Conservation (phyloP, 2,329 filamentous ascomycete species). For the Fusarium pseudoanthophilum region DNA sequence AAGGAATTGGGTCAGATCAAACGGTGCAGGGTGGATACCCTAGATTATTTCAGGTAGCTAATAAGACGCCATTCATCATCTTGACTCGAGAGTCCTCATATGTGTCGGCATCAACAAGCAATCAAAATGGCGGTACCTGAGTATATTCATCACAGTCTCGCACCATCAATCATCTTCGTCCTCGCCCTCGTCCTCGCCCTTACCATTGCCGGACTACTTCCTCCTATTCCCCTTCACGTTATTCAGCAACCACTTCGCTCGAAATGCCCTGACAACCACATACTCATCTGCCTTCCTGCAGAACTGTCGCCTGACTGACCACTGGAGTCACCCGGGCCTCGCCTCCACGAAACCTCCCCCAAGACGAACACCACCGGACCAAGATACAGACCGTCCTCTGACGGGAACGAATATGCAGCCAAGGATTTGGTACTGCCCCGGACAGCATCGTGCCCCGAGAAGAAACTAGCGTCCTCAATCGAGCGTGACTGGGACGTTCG, state of each 20-base stretch:
- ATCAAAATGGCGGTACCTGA: no score
- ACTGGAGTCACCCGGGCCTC: no score
- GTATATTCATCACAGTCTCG: neutral
- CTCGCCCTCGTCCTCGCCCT: rapidly evolving
- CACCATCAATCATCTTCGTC: neutral
- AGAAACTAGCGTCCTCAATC: rapidly evolving
- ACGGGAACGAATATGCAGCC: neutral
- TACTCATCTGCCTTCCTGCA: neutral
- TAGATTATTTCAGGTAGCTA: no score
- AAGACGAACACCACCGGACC: neutral
- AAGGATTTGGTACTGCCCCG: rapidly evolving
- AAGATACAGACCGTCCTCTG: neutral
- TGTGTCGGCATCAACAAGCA: no score
- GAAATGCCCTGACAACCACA: neutral
- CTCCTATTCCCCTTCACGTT: neutral
- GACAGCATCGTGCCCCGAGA: rapidly evolving
- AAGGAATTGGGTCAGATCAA: no score
- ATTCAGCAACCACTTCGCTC: rapidly evolving
- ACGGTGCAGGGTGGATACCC: no score
- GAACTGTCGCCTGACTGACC: neutral
- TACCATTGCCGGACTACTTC: neutral
- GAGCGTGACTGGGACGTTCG: neutral
- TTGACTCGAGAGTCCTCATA: no score
- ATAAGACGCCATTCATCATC: no score
- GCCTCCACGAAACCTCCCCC: neutral